Base-by-base conservation (phyloP, 2,329 filamentous ascomycete genomes). In the Stachybotrys echinatus region DNA sequence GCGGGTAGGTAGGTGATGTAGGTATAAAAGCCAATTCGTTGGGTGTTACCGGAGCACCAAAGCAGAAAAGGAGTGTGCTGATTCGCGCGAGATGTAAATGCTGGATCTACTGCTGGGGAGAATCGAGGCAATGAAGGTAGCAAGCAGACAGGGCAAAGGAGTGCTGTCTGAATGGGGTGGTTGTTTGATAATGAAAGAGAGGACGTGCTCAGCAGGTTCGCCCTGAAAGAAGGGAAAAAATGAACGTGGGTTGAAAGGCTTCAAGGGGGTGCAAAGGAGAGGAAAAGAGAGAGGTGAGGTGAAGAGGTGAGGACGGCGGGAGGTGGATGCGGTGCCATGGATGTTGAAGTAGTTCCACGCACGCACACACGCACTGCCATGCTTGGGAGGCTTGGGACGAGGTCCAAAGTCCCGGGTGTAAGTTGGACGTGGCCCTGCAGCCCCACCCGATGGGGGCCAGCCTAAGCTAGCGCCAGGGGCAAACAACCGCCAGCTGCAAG, bases 21-120 rank as follows among this genome's bases (percentile, higher is more conserved):
- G 6, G 50, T 31, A 34, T 34, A 34, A 34, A 34, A 5, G 27
- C 27, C 27, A 34, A 34, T 34, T 34, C 27, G 27, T n/a, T 43
- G 46, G 64, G 63, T 67, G 61, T 63, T 65, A 60, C 66, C 63
- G 49, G 62, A 65, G 60, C 64, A 69, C 64, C 64, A 40, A 18
- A n/a, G 8, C 8, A n/a, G 38, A 40, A 40, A 18, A 20, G 38
- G 38, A 40, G 5, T 64, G 55, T 34, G 27, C 14, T 34, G 27
- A 34, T 34, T 34, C 27, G 27, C 27, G 27, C 27, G 27, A 34
- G 27, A 10, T 34, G 27, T 34, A 8, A 34, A 34, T 34, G 27
- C 27, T 34, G 14, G 5, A 34, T 34, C 14, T 14, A 34, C 27
- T 3, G 14, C 27, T 8, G n/a, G 27, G 10, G 27, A 8, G 6